These are phyloP conservation scores for Trichoderma endophyticum DNA, from an alignment of 2,329 filamentous ascomycete genomes.

Conservation along the genomic window DNA sequence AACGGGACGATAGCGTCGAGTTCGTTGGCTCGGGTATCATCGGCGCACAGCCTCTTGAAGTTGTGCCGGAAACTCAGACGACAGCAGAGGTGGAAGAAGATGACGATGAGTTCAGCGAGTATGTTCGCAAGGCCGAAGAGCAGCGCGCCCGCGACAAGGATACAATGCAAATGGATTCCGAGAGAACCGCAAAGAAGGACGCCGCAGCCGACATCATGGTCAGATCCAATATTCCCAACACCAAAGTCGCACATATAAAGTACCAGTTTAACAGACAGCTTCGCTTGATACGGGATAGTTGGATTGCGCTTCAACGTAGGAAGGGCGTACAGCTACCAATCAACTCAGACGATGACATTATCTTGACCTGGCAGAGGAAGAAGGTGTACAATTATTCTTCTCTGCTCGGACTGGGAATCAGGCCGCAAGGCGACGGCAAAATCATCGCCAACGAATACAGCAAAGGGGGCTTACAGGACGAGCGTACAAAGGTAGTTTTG, in stretches of 20 bases:
- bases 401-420: conserved; percentile 64
- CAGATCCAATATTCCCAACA: conserved; percentile 60
- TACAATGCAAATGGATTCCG: conserved; percentile 19
- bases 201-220: conserved; percentile 43
- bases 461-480: conserved; percentile 46
- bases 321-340: conserved; percentile 34
- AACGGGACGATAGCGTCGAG: conserved; percentile 26
- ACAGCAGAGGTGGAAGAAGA: not conserved
- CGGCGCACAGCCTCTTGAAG: not conserved
- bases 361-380: conserved; percentile 75
- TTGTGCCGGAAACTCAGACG: not conserved
- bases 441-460: conserved; percentile 36
- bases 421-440: conserved; percentile 40
- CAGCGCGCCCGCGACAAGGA: conserved; percentile 31
- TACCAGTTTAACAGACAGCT: conserved; percentile 67
- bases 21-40: conserved; percentile 23
- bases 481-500: conserved; percentile 63
- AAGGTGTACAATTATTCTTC: conserved; percentile 75
- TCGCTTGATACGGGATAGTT: conserved; percentile 63
- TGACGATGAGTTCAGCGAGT: conserved; percentile 43
- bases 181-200: conserved; percentile 26
- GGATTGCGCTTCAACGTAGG: conserved; percentile 61
- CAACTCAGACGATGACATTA: conserved; percentile 53
- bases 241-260: conserved; percentile 55
- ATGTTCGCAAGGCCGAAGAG: conserved; percentile 41